Conservation (phyloP, 2,329 filamentous ascomycete species). For the Coniochaeta sp. region DNA sequence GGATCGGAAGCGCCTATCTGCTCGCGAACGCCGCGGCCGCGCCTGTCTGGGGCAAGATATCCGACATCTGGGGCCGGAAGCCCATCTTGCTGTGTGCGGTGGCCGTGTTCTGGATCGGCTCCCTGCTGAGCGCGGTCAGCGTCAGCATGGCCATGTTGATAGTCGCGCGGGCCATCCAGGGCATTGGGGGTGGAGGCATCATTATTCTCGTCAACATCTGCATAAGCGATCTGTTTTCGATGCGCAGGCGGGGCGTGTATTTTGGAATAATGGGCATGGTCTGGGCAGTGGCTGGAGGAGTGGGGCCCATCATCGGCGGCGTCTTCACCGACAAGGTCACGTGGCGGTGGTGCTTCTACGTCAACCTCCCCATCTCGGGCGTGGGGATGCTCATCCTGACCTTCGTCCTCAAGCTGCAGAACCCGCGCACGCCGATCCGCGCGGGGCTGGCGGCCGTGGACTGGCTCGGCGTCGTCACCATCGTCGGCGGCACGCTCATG, state of each 20-base stretch:
- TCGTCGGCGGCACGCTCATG: conserved; percentile 62
- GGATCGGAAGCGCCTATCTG: conserved; percentile 70
- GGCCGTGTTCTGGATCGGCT: conserved; percentile 44
- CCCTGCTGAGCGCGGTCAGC: conserved; percentile 38
- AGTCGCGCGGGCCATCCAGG: conserved; percentile 39
- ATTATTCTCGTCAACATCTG: conserved; percentile 45
- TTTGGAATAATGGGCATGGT: conserved; percentile 60
- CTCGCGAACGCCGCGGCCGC: conserved; percentile 60
- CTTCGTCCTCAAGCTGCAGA: conserved; percentile 60
- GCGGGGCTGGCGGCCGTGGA: conserved; percentile 55
- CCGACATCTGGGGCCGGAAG: conserved; percentile 52
- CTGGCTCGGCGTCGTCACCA: conserved; percentile 52
- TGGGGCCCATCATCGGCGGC: conserved; percentile 57
- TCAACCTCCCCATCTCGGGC: conserved; percentile 41
- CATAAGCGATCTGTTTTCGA: conserved; percentile 46
- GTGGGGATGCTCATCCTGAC: conserved; percentile 49
- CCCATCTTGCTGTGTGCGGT: conserved; percentile 40
- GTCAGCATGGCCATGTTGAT: conserved; percentile 39
- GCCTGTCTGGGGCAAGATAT: conserved; percentile 63
- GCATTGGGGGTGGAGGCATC: conserved; percentile 44
- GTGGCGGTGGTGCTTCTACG: conserved; percentile 52
- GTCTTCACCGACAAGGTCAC: conserved; percentile 54
- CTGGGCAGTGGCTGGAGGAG: conserved; percentile 56
- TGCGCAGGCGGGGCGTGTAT: conserved; percentile 36
- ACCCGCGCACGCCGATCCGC: conserved; percentile 54